Conservation (phyloP, 352 stramenopile genomes). For the Globisporangium echinulatum region DNA sequence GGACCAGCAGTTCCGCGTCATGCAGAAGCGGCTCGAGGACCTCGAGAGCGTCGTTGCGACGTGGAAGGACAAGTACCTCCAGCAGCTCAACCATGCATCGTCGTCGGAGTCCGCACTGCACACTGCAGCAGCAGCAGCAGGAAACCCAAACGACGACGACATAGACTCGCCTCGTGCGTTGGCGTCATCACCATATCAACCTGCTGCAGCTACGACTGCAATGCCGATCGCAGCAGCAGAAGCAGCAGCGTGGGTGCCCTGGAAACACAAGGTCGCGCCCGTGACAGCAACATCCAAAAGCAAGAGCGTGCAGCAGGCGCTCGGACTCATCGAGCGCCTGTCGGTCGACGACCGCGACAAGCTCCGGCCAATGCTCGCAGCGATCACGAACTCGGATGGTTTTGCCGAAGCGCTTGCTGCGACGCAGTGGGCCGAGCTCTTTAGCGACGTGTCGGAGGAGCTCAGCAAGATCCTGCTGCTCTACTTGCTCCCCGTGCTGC, state of each 20-base stretch:
- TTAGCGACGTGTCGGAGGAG: constrained; percentile 45
- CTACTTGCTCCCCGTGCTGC: constrained; percentile 43
- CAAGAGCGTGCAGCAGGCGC: constrained; percentile 29
- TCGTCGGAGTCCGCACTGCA: no score
- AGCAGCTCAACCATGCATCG: constrained; percentile 28
- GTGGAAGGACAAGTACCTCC: constrained; percentile 66
- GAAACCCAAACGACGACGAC: constrained; percentile 13
- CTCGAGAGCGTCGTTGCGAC: constrained; percentile 41
- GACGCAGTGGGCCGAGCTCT: constrained; percentile 30
- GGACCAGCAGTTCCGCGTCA: constrained; percentile 68
- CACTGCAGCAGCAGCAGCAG: neutral
- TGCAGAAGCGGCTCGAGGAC: constrained; percentile 64
- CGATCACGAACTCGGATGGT: constrained; percentile 15
- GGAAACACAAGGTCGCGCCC: constrained; percentile 23
- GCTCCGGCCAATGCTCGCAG: constrained; percentile 39
- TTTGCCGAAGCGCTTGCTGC: constrained; percentile 5
- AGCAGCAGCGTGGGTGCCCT: constrained; percentile 22
- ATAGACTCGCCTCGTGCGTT: no score
- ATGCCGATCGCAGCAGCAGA: neutral
- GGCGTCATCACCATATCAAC: neutral
- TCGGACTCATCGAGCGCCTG: constrained; percentile 40
- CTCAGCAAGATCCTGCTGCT: constrained; percentile 49
- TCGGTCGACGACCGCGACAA: constrained; percentile 40
- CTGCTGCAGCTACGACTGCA: neutral
- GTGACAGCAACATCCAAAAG: neutral